Conservation (phyloP, 1,284 basidiomycete species). For the Anthracocystis panici-leucophaei region DNA sequence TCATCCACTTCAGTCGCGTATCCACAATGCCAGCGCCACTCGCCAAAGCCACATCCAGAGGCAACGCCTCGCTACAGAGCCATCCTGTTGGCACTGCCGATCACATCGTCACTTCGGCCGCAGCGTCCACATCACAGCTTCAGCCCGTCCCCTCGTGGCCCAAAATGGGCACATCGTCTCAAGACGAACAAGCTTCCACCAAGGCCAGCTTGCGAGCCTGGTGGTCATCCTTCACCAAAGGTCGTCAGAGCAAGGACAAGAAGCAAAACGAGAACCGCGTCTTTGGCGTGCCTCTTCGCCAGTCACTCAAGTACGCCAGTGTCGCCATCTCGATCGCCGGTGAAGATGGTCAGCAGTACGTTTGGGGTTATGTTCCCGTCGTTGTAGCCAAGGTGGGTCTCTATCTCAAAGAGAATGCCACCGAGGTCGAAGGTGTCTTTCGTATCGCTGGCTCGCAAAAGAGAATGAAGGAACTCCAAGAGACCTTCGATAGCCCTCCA, state of each 20-base stretch:
- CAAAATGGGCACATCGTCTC: slow-evolving; percentile 22
- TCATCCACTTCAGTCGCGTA: not conserved
- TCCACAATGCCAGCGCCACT: slow-evolving; percentile 44
- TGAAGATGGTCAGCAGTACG: slow-evolving; percentile 68
- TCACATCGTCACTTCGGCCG: slow-evolving; percentile 19
- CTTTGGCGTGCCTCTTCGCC: slow-evolving; percentile 86
- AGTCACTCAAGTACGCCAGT: slow-evolving; percentile 85
- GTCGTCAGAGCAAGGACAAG: slow-evolving; percentile 44
- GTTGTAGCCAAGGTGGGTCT: slow-evolving; percentile 95
- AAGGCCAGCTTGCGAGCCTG: slow-evolving; percentile 57
- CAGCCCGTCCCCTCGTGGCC: slow-evolving; percentile 49
- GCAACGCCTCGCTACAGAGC: slow-evolving; percentile 45
- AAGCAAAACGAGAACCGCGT: slow-evolving; percentile 69
- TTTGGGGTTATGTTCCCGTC: slow-evolving; percentile 85
- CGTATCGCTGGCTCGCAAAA: slow-evolving; percentile 82
- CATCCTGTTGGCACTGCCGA: slow-evolving; percentile 27
- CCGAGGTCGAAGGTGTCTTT: slow-evolving; percentile 94
- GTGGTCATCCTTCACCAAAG: slow-evolving; percentile 64
- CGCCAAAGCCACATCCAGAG: slow-evolving; percentile 37
- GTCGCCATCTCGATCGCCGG: slow-evolving; percentile 95
- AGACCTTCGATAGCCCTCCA: slow-evolving; percentile 87
- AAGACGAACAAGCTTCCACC: slow-evolving; percentile 56
- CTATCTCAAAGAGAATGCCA: slow-evolving; percentile 72
- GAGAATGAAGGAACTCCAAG: slow-evolving; percentile 94
- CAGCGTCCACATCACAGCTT: slow-evolving; percentile 46